A percentile compares a stretch with the other conserved stretches of the same genome.
Conservation (phyloP, 371 early-diverging fungal species). For the Haplosporangium sp. region DNA sequence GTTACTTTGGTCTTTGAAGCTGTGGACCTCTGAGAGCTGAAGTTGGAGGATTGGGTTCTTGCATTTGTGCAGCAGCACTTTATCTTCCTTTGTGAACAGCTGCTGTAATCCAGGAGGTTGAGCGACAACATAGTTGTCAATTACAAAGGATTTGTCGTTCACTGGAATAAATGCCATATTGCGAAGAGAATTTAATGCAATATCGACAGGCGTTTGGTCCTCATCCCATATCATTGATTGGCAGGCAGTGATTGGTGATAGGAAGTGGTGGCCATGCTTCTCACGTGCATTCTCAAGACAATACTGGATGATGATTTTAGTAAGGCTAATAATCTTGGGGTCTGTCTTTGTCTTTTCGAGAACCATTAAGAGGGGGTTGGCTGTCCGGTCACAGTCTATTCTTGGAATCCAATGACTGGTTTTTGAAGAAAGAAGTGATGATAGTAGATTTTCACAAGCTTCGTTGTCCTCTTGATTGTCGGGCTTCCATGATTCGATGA, state of each 20-base stretch:
- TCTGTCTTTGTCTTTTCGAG: neutral
- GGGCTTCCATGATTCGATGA: neutral
- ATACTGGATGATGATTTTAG: conserved; percentile 15
- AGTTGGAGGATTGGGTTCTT: too few species aligned
- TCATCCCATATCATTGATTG: neutral
- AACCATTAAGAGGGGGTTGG: conserved; percentile 8
- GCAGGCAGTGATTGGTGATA: neutral
- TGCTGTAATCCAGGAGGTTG: too few species aligned
- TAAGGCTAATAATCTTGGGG: too few species aligned
- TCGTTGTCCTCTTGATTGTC: neutral
- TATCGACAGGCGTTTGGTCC: neutral
- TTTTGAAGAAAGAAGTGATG: neutral
- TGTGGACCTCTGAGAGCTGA: too few species aligned
- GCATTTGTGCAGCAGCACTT: too few species aligned
- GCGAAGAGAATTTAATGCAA: neutral
- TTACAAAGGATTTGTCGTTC: neutral
- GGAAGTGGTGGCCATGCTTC: neutral
- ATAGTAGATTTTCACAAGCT: neutral
- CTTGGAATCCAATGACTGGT: conserved; percentile 13
- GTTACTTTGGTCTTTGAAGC: too few species aligned
- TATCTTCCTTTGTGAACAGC: too few species aligned
- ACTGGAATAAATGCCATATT: conserved; percentile 17
- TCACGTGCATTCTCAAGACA: conserved; percentile 11
- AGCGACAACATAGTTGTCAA: too few species aligned
- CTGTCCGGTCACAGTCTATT: neutral